These are phyloP conservation scores for Zoysia pacifica DNA, from an alignment of 176 grass and related monocot genomes.

Conservation along the genomic window DNA sequence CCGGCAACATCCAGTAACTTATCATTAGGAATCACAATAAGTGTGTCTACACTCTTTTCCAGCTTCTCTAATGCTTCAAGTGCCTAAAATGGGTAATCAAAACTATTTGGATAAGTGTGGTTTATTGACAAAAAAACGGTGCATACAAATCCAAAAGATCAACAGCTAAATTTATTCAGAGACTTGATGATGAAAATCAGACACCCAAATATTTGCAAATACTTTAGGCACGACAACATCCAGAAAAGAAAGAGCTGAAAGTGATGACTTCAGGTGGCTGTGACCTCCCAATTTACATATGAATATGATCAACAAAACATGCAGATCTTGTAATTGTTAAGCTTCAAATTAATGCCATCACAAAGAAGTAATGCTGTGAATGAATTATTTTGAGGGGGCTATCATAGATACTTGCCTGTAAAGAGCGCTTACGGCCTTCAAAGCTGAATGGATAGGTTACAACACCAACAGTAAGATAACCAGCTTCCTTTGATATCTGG, in stretches of 20 bases:
- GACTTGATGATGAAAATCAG: no score
- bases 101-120: no score
- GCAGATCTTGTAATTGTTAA: not conserved
- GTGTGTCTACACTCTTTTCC: slow-evolving; percentile 84
- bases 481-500: slow-evolving; percentile 93
- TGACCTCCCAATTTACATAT: not conserved
- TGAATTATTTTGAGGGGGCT: not conserved
- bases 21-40: slow-evolving; percentile 96
- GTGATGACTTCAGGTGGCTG: not conserved
- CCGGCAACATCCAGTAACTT: slow-evolving; percentile 76
- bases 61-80: slow-evolving; percentile 93
- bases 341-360: not conserved
- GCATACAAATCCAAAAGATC: not conserved
- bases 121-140: not conserved
- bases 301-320: not conserved
- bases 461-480: slow-evolving; percentile 96
- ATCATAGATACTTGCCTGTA: slow-evolving; percentile 61
- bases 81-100: slow-evolving; percentile 65
- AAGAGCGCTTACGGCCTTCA: slow-evolving; percentile 91
- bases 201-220: not conserved
- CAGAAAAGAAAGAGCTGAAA: not conserved
- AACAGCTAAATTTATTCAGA: not conserved
- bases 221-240: not conserved
- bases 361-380: not conserved
- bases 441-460: slow-evolving; percentile 97